phyloP scores from a whole-genome alignment of 768 basidiomycete genomes.

The Asterophora lycoperdoides region DNA sequence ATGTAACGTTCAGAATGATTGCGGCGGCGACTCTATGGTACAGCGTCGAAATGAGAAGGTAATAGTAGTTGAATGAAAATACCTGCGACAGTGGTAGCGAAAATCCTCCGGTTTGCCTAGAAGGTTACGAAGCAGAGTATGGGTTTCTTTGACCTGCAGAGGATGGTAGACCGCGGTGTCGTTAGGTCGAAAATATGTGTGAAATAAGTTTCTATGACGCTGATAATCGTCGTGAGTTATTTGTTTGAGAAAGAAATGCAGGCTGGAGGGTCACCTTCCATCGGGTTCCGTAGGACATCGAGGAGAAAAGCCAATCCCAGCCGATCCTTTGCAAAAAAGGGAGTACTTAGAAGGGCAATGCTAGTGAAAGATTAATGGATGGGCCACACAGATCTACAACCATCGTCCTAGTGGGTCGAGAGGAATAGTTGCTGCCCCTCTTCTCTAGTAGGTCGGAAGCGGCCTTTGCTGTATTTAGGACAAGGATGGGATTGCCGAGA shows the following conservation, averaged over 20 bases:
- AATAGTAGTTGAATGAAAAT: neutral
- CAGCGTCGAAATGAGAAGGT: neutral
- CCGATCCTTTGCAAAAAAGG: slow-evolving; percentile 33
- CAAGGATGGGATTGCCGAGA: slow-evolving; percentile 42
- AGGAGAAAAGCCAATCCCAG: slow-evolving; percentile 43
- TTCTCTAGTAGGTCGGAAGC: slow-evolving; percentile 44
- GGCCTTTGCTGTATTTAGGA: slow-evolving; percentile 39
- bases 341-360: neutral
- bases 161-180: slow-evolving; percentile 23
- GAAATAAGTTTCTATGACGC: slow-evolving; percentile 37
- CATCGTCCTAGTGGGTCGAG: slow-evolving; percentile 38
- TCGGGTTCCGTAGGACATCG: slow-evolving; percentile 21
- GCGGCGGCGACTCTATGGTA: slow-evolving; percentile 30
- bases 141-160: slow-evolving; percentile 32
- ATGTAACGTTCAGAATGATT: slow-evolving; percentile 38
- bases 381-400: slow-evolving; percentile 36
- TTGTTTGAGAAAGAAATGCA: neutral
- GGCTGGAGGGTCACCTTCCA: slow-evolving; percentile 16
- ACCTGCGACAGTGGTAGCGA: slow-evolving; percentile 34
- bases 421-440: slow-evolving; percentile 41
- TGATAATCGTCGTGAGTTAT: slow-evolving; percentile 21
- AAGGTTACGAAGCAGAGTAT: slow-evolving; percentile 34
- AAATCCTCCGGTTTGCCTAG: slow-evolving; percentile 34
- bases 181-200: slow-evolving; percentile 31
- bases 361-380: neutral